Base-by-base conservation (phyloP, 2,329 filamentous ascomycete genomes). In the Emergomyces orientalis region DNA sequence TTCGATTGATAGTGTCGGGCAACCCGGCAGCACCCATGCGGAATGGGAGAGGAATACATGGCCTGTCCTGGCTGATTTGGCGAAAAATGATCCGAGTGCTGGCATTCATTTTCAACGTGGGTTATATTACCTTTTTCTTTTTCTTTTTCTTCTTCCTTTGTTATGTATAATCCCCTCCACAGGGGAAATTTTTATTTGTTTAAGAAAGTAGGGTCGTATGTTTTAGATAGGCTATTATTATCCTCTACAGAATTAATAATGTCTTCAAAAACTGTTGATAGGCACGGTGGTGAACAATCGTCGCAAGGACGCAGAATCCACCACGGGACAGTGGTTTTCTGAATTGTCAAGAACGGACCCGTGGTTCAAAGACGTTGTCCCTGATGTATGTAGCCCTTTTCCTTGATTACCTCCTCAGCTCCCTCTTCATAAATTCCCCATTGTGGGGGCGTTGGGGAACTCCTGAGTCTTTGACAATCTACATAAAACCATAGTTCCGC, bases 71-170 rank as follows among this genome's bases (percentile, higher is more conserved):
- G 81, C 81, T 67, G 78, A 82, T 19, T 75, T 90, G 14, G 81
- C 83, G 0, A 79, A 82, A 65, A 81, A 89, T 57, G 81, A 88
- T 0, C 89, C 89, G 0, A 89, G 93, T 67, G 87, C 90, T 2
- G 90, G 90, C 7, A 85, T 95, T 58, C 89, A 94, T 71, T 89
- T 91, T 66, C 89, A 91, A 77, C 82, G 86, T 86, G 71, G 60
- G 65, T 61, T n/a, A n/a, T 59, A n/a, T 43, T 43, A 22, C 22
- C 17, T 19, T n/a, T 8, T 51, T 27, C 13, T 54, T n/a, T 34
- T n/a, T 34, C 19, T 32, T 3, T 32, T 19, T 52, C 2, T 49
- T 25, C 5, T n/a, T 7, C 14, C 39, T n/a, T n/a, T n/a, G n/a
- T 37, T 37, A 14, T 39, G 37, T 39, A 14, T 39, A 14, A 25